A percentile compares a stretch with the other conserved stretches of the same genome.
These are phyloP conservation scores for Gossypium turneri DNA, from an alignment of 345 rosid species.

Conservation along the genomic window DNA sequence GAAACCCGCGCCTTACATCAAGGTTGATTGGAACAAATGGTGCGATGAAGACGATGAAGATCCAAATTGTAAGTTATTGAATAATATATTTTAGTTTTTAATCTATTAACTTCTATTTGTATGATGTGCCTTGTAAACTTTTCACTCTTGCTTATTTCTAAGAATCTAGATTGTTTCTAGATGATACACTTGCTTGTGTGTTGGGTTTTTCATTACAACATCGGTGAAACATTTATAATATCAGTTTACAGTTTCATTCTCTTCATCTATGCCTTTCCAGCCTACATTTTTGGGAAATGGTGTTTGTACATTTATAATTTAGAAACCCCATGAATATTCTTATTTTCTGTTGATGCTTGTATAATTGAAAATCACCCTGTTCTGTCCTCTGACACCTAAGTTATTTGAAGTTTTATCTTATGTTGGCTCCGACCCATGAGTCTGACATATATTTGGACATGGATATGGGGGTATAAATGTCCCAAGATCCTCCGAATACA, in stretches of 20 bases:
- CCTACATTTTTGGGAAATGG: not conserved
- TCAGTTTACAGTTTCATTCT: not conserved
- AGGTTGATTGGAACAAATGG: slow-evolving; percentile 99
- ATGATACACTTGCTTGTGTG: not conserved
- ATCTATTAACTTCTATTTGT: not conserved
- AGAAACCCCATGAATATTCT: not conserved
- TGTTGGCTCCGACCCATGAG: not conserved
- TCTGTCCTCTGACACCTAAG: not conserved
- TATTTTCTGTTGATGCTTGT: not conserved
- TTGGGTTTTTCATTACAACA: not conserved
- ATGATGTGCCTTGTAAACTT: not conserved
- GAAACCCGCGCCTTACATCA: slow-evolving; percentile 96
- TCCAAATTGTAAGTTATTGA: slow-evolving; percentile 47
- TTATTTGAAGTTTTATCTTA: slow-evolving; percentile 2
- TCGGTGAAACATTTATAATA: not conserved
- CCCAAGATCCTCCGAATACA: not conserved
- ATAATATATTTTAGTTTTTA: not conserved
- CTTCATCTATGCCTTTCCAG: not conserved
- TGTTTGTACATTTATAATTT: not conserved
- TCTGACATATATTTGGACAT: not conserved
- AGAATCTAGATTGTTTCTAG: not conserved
- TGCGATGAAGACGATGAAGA: slow-evolving; percentile 94
- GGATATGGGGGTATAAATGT: not conserved
- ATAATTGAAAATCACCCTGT: not conserved
- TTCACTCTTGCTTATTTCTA: not conserved